Evolutionary conservation across 164 flowering plant genomes (phyloP).

Genomic region (Pachysandra terminalis): DNA sequence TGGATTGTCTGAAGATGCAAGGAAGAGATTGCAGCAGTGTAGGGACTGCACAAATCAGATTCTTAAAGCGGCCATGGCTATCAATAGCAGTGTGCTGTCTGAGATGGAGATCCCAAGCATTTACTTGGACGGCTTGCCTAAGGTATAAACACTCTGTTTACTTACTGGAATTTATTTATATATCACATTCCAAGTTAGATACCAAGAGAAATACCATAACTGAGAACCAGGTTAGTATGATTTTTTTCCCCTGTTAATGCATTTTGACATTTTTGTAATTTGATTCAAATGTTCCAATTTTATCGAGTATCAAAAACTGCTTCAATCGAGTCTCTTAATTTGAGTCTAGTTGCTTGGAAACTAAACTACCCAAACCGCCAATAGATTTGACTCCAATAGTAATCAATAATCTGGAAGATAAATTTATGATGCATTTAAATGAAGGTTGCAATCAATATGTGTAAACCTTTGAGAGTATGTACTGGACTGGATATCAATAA

Average conservation of each 20-base stretch:
- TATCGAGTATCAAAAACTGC: background rate
- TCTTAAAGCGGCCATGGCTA: slow-evolving; percentile 71
- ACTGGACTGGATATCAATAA: no score
- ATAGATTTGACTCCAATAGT: no score
- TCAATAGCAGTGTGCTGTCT: slow-evolving; percentile 57
- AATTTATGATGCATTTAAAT: no score
- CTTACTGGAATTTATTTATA: background rate
- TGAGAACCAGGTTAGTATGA: background rate
- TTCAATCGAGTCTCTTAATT: no score
- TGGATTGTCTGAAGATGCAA: slow-evolving; percentile 54
- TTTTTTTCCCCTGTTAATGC: background rate
- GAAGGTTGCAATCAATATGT: no score
- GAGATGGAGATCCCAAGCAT: slow-evolving; percentile 75
- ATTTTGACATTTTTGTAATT: background rate
- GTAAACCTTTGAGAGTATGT: no score
- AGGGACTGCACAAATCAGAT: slow-evolving; percentile 73
- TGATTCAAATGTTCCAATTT: background rate
- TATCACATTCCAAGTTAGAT: background rate
- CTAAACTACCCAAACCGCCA: no score
- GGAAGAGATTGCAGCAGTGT: slow-evolving; percentile 62
- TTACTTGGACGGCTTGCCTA: slow-evolving; percentile 63
- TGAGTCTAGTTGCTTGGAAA: no score
- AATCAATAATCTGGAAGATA: no score
- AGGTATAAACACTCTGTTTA: slow-evolving; percentile 35
- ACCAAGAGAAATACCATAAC: no score